Base-by-base conservation (phyloP, 352 stramenopile genomes). In the Globisporangium viniferum region DNA sequence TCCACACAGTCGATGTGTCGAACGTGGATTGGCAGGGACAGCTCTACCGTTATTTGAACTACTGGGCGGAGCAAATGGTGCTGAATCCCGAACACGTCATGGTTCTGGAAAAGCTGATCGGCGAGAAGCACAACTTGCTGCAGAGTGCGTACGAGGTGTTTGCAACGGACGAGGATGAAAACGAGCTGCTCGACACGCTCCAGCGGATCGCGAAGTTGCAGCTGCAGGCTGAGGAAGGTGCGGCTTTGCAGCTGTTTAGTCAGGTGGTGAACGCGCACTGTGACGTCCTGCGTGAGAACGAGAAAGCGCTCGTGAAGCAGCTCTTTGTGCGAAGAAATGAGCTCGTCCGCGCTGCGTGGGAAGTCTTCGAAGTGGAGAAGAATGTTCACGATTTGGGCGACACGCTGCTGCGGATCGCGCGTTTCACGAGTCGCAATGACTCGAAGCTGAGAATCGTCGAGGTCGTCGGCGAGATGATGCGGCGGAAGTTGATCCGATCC, bases 71-170 rank as follows among this genome's bases (percentile, higher is more conserved):
- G 5, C 72, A 75, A 1, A 57, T 73, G 15, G 31, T 73, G 0
- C 63, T 93, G 27, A 73, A 73, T 1, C 55, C 66, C 0, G 73
- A 78, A 2, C 73, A 85, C 12, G 80, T 75, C 0, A 73, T 55
- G 0, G 82, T 82, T 4, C 56, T 93, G 66, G 76, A 72, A 5
- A 54, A 41, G 41, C 74, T 93, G 63, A 77, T 89, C 0, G 58
- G 54, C 3, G 74, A 86, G 35, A 74, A 76, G 5, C 84, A 93
- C 62, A 86, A 90, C 53, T 69, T 93, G 53, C 44, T 93, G 51
- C 78, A 93, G 62, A 93, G 84, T 54, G 81, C 84, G 14, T 91
- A 86, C 46, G 84, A 93, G 61, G 84, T 90, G 2, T 93, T 80
- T 59, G 72, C 70, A 35, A 79, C 68, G 2, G 84, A 93, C 49